These are phyloP conservation scores for Claviceps sp. DNA, from an alignment of 2,329 filamentous ascomycete genomes.

Conservation along the genomic window DNA sequence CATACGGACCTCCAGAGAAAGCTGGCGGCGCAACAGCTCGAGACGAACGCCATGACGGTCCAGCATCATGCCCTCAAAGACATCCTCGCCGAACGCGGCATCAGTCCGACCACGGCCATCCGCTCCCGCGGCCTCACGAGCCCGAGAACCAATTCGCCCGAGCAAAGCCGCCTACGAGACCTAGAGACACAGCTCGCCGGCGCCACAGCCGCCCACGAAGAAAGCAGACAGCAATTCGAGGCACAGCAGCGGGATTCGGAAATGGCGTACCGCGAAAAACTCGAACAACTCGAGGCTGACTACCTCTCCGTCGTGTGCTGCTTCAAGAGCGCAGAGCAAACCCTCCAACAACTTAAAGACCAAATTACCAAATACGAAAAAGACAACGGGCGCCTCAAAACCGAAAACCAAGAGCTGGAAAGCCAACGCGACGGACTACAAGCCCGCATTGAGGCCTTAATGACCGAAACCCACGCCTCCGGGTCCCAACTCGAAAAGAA, in stretches of 20 bases:
- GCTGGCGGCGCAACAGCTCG: constrained; percentile 73
- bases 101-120: constrained; percentile 60
- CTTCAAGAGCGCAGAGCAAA: constrained; percentile 96
- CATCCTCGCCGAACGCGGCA: constrained; percentile 76
- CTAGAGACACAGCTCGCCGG: constrained; percentile 77
- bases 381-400: constrained; percentile 70
- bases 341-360: constrained; percentile 97
- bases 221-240: constrained; percentile 66
- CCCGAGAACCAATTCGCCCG: constrained; percentile 59
- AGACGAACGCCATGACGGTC: constrained; percentile 84
- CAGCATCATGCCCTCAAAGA: constrained; percentile 91
- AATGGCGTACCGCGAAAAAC: constrained; percentile 77
- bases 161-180: constrained; percentile 65
- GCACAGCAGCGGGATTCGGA: constrained; percentile 78
- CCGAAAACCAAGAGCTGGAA: constrained; percentile 68
- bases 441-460: constrained; percentile 53
- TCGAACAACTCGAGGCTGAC: constrained; percentile 88
- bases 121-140: constrained; percentile 63
- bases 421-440: constrained; percentile 55
- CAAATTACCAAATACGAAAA: constrained; percentile 87
- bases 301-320: constrained; percentile 98
- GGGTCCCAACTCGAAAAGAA: constrained; percentile 57
- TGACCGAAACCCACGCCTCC: constrained; percentile 54
- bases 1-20: constrained; percentile 74
- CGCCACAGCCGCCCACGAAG: constrained; percentile 68